Percentiles rank a stretch among this genome's conserved stretches.
phyloP scores from a whole-genome alignment of 2,329 filamentous ascomycete genomes.

The Claviceps fusiformis region DNA sequence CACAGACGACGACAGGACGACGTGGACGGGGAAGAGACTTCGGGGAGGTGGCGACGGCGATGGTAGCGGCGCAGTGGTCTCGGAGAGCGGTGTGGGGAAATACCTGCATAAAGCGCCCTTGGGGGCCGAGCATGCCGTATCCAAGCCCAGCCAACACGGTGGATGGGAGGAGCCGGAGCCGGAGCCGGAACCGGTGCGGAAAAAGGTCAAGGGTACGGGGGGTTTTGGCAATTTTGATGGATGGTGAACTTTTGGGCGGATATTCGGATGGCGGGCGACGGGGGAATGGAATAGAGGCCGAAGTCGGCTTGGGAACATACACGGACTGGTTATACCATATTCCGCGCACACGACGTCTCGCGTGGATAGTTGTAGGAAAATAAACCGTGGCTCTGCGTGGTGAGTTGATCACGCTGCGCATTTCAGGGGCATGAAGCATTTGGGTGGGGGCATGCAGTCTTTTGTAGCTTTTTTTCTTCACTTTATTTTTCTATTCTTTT shows the following conservation, averaged over 20 bases:
- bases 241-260: conserved; percentile 43
- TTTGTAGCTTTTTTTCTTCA: too few species aligned
- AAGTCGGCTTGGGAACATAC: too few species aligned
- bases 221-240: conserved; percentile 93
- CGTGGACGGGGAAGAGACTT: conserved; percentile 92
- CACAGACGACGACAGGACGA: conserved; percentile 76
- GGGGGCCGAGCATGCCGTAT: conserved; percentile 34
- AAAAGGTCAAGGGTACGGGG: conserved; percentile 56
- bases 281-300: neutral
- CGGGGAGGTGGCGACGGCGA: conserved; percentile 33
- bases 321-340: too few species aligned
- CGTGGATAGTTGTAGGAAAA: too few species aligned
- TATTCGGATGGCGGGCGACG: too few species aligned
- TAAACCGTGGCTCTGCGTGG: too few species aligned
- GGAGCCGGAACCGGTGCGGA: conserved; percentile 52
- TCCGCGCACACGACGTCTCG: neutral
- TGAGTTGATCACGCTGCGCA: too few species aligned
- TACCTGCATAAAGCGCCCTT: conserved; percentile 54
- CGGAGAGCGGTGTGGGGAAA: conserved; percentile 50
- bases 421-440: too few species aligned
- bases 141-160: conserved; percentile 17
- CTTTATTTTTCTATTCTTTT: too few species aligned
- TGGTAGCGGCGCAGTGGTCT: conserved; percentile 35
- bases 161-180: conserved; percentile 32
- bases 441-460: too few species aligned